Base-by-base conservation (phyloP, 148 eudicot species). In the Rhododendron vialii region DNA sequence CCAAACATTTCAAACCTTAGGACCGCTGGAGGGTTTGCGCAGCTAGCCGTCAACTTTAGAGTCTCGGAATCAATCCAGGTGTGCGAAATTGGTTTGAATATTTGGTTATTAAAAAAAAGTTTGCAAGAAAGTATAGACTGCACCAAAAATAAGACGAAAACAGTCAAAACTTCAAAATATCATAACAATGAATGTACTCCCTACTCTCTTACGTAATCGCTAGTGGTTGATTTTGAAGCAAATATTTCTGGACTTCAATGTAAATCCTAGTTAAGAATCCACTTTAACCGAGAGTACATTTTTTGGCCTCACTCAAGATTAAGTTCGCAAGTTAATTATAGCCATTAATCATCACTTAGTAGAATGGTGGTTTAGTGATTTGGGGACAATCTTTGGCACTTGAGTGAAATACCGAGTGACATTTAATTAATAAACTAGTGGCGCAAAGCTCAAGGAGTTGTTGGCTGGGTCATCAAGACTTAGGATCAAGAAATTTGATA, bases 351-450 rank as follows among this genome's bases (percentile, higher is more conserved):
- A 86, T 81, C 14, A 33, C 84, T 51, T 14, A 22, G 63, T 47
- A 20, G 74, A 77, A 75, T 24, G 71, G 83, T 50, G 69, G 71
- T 87, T 78, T 83, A 78, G 86, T 83, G 80, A 83, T 83, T 78
- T 43, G 78, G 13, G 80, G 2, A 78, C 78, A 83, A 83, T 28
- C 28, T 15, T 43, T 18, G 35, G 82, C 82, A 82, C 85, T 87
- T 87, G 7, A 13, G 28, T 76, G 78, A 53, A 11, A 78, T 55
- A 61, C 36, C 86, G 81, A 53, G 59, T 74, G 86, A 82, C 36
- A 87, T 30, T 30, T 22, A 41, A 41, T 41, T 41, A 80, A 17
- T 57, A 85, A 41, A 26, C 5, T 3, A 67, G 74, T 67, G 33
- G n/a, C n/a, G 65, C 61, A 55, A 17, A 65, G 1, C 14, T 2